These are phyloP conservation scores for Debaryomycetaceae sp. DNA, from an alignment of 1,139 yeast species.

Conservation along the genomic window DNA sequence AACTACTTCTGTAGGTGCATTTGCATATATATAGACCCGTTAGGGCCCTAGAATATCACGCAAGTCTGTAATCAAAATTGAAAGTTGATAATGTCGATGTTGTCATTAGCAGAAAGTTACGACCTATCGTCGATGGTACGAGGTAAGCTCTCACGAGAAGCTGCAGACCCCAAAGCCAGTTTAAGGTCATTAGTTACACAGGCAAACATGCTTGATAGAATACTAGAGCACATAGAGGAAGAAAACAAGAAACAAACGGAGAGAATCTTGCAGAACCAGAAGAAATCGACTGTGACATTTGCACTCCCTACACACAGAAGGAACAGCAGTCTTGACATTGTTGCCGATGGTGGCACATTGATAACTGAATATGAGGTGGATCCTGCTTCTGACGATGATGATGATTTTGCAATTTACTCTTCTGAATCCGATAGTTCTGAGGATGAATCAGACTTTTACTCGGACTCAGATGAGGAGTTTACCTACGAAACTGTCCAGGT, in stretches of 20 bases:
- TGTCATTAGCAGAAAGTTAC: slow-evolving; percentile 57
- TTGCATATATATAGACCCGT: neutral
- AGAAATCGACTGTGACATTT: neutral
- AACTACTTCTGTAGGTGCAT: neutral
- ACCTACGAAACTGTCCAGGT: slow-evolving; percentile 14
- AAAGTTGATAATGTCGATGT: slow-evolving; percentile 12
- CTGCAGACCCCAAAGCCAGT: slow-evolving; percentile 56
- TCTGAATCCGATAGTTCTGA: slow-evolving; percentile 2
- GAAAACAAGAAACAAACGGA: slow-evolving; percentile 29
- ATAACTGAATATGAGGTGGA: slow-evolving; percentile 38
- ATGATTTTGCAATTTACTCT: slow-evolving; percentile 14
- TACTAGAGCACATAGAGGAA: slow-evolving; percentile 52
- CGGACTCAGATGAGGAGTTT: slow-evolving; percentile 25
- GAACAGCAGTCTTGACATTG: neutral
- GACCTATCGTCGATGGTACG: slow-evolving; percentile 68
- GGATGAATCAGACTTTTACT: slow-evolving; percentile 15
- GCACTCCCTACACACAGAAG: neutral
- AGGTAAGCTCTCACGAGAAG: slow-evolving; percentile 64
- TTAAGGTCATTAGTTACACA: slow-evolving; percentile 66
- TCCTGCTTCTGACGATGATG: slow-evolving; percentile 24
- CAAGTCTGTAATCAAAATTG: neutral
- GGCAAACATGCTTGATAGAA: slow-evolving; percentile 69
- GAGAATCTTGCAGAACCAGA: slow-evolving; percentile 2
- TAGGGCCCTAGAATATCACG: neutral
- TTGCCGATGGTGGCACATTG: slow-evolving; percentile 15